Conservation (phyloP, 2,329 filamentous ascomycete species). For the Coleophoma crateriformis region DNA sequence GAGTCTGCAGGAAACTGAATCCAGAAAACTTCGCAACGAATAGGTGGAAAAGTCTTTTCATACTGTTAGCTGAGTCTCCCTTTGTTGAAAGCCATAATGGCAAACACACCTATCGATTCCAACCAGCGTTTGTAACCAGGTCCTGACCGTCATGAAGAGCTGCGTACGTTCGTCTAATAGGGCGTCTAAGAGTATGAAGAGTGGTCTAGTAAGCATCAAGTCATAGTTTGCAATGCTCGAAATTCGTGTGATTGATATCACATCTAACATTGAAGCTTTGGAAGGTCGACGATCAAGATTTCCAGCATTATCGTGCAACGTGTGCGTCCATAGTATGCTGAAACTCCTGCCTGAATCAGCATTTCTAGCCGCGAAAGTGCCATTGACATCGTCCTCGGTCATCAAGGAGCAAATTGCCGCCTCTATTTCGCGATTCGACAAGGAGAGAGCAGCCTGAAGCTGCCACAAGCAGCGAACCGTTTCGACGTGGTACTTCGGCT, state of each 20-base stretch:
- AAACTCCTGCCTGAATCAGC: conserved; percentile 66
- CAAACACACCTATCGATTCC: conserved; percentile 54
- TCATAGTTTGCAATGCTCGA: conserved; percentile 59
- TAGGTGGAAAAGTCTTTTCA: conserved; percentile 51
- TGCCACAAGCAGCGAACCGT: conserved; percentile 82
- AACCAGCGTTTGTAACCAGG: conserved; percentile 69
- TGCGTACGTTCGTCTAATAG: conserved; percentile 69
- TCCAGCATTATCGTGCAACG: conserved; percentile 49
- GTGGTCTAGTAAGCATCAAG: conserved; percentile 70
- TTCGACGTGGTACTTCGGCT: conserved; percentile 92
- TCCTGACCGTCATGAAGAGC: conserved; percentile 68
- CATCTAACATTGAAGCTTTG: conserved; percentile 34
- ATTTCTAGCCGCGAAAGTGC: conserved; percentile 39
- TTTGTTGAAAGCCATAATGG: no score
- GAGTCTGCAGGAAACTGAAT: conserved; percentile 44
- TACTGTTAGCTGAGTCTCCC: conserved; percentile 11
- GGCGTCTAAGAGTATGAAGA: conserved; percentile 77
- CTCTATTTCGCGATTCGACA: conserved; percentile 69
- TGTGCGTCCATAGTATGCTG: conserved; percentile 77
- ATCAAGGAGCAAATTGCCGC: conserved; percentile 69
- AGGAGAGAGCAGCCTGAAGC: conserved; percentile 67
- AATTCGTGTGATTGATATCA: conserved; percentile 33
- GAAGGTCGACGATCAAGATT: conserved; percentile 41
- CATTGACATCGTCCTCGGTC: conserved; percentile 44
- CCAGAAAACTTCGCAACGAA: conserved; percentile 53